phyloP scores from a whole-genome alignment of 2,329 filamentous ascomycete genomes.

The Aspergillus intermedius region DNA sequence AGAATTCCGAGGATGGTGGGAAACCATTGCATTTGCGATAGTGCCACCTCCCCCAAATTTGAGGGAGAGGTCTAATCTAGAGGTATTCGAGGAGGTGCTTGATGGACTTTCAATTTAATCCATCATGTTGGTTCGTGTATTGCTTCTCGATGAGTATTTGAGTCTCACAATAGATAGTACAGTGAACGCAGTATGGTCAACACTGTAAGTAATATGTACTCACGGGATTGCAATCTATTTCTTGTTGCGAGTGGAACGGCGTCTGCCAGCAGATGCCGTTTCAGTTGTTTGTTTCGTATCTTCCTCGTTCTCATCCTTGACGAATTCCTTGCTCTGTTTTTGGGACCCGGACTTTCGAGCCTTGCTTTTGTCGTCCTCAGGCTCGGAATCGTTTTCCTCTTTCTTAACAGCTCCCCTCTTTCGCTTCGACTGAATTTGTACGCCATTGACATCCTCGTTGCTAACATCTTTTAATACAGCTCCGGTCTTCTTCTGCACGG shows the following conservation, averaged over 20 bases:
- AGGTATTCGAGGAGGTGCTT: slow-evolving; percentile 23
- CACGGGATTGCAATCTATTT: slow-evolving; percentile 11
- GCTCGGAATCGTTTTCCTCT: slow-evolving; percentile 22
- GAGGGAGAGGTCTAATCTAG: slow-evolving; percentile 24
- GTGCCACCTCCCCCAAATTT: slow-evolving; percentile 12
- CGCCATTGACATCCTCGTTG: slow-evolving; percentile 20
- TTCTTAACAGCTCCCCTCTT: slow-evolving; percentile 25
- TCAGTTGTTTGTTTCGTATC: slow-evolving; percentile 7
- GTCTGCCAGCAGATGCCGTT: slow-evolving; percentile 11
- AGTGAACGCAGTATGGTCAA: background rate
- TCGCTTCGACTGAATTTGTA: slow-evolving; percentile 22
- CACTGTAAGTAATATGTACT: no score
- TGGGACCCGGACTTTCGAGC: slow-evolving; percentile 21
- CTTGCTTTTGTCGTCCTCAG: slow-evolving; percentile 10
- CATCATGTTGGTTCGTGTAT: no score
- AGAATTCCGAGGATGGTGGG: slow-evolving; percentile 62
- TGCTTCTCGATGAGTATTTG: background rate
- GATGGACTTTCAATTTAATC: slow-evolving; percentile 23
- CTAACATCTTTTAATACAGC: slow-evolving; percentile 49
- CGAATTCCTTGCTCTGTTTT: slow-evolving; percentile 13
- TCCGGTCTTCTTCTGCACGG: slow-evolving; percentile 74
- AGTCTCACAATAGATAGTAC: background rate
- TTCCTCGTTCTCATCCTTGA: slow-evolving; percentile 20
- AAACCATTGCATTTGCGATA: slow-evolving; percentile 60
- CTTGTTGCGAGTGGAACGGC: slow-evolving; percentile 25